Evolutionary conservation across 1,284 basidiomycete species (phyloP), one percentile per base, ranked within the genome.

Genomic region (Boletus mariae): DNA sequence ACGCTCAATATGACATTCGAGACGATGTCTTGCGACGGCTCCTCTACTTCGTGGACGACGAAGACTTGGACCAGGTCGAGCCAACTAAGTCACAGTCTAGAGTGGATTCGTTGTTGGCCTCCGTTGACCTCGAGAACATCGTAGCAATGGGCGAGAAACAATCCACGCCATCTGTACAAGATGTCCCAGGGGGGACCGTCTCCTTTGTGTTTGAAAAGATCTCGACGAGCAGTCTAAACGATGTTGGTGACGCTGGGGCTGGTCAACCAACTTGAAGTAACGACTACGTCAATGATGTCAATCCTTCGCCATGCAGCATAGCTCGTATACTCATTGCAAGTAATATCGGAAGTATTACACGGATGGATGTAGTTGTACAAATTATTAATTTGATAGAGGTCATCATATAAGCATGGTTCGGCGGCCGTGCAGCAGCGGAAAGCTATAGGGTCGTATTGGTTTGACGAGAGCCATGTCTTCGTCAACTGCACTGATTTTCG

Each of bases 141-240:
- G 60, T 64, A 38, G 69, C 68, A 6, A 63, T 72, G 57, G 75
- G 75, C 31, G 64, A 69, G 28, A 60, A 49, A 13, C 51, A 42
- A 31, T 49, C 59, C 7, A 57, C 57, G 17, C 58, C 70, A 20
- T 66, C 68, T 2, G 69, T 77, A 15, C 68, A 69, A 29, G 75
- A 80, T 52, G 72, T 86, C 29, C 80, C 84, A 1, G 84, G 83
- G 5, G 87, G 87, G 1, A 81, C 82, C 1, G 66, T 90, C 15
- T 85, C 84, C 9, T 90, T 86, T 61, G 61, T 90, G 9, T 90
- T 90, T 58, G 84, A 88, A 64, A 84, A 75, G 61, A 75, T 71
- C 23, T 75, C 70, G 23, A 58, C 75, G 20, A 20, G 20, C 3
- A 54, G 28, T 26, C 28, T 58, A 31, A 56, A 57, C 20, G 32